Conservation (phyloP, 2,329 filamentous ascomycete genomes). For the Neocatenulostroma microsporum region DNA sequence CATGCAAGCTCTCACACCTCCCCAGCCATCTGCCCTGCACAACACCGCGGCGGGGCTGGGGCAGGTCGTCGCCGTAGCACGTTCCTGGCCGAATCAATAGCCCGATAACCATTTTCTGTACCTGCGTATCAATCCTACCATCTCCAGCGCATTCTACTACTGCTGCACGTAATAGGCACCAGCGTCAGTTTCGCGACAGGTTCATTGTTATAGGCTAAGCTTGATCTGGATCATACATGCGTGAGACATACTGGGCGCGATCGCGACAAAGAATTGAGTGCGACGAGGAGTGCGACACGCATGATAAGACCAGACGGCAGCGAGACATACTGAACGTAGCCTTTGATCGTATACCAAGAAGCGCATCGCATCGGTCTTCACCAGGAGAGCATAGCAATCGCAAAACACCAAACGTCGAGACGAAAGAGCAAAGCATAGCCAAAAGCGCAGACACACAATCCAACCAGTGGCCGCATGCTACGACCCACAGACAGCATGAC, state of each 20-base stretch:
- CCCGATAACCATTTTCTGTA: conserved; percentile 4
- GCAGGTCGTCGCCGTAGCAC: no score
- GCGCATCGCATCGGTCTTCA: no score
- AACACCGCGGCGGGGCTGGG: conserved; percentile 2
- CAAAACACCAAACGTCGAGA: no score
- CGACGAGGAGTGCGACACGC: conserved; percentile 5
- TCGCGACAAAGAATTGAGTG: not conserved
- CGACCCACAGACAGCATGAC: conserved; percentile 14
- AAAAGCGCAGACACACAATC: no score
- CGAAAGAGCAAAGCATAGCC: no score
- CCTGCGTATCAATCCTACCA: conserved; percentile 4
- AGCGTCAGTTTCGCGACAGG: conserved; percentile 15
- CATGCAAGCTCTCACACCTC: no score
- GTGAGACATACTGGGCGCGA: no score
- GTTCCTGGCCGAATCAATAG: not conserved
- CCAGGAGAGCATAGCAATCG: no score
- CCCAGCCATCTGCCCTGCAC: conserved; percentile 2
- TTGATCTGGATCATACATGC: conserved; percentile 10
- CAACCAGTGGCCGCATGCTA: no score
- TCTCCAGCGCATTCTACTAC: not conserved
- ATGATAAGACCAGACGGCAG: conserved; percentile 9
- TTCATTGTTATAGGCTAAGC: conserved; percentile 2
- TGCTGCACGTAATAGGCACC: conserved; percentile 10
- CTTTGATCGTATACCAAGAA: not conserved
- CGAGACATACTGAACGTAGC: not conserved